Base-by-base conservation (phyloP, 2,329 filamentous ascomycete species). In the Trichoderma aggressivum region DNA sequence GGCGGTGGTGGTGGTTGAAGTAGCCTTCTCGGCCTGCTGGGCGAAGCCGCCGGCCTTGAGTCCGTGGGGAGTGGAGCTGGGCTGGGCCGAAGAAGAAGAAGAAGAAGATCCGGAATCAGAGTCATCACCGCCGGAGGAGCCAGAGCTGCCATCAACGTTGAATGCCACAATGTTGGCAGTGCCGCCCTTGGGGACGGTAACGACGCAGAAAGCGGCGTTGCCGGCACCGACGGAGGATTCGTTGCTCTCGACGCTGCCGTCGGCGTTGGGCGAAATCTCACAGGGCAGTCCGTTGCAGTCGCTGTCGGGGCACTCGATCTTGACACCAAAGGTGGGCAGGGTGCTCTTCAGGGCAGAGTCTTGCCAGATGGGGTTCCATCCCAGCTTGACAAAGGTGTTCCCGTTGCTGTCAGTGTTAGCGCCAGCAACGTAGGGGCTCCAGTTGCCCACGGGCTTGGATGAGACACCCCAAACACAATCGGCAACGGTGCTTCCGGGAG, bases 291-390 rank as follows among this genome's bases (percentile, higher is more conserved):
- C 92, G 76, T 89, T 90, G 83, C 92, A 95, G 70, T 85, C 82
- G 28, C 85, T 86, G 36, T 86, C 85, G 7, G 87, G 85, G 78
- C 92, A 95, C 77, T 90, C 88, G 74, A 95, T 89, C 79, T 88
- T 88, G 68, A 94, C 79, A 74, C 91, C 92, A 74, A 88, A 94
- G 7, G 82, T 85, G 7, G 92, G 92, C 74, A 86, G 86, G 24
- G 82, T 85, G 74, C 85, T 82, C 60, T 84, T 84, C 77, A 93
- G 81, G 21, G 84, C 64, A 74, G 87, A 81, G 76, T 85, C 76
- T 75, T 90, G 85, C 80, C 89, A 94, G 73, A 93, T 91, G 28
- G 92, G 92, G 80, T 94, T 94, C 86, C 90, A 92, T 69, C 89
- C 92, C 66, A 94, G 84, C 83, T 93, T 94, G 75, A 93, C 86